Evolutionary conservation across 441 rosid species (phyloP).

Genomic region (Viola pubescens): DNA sequence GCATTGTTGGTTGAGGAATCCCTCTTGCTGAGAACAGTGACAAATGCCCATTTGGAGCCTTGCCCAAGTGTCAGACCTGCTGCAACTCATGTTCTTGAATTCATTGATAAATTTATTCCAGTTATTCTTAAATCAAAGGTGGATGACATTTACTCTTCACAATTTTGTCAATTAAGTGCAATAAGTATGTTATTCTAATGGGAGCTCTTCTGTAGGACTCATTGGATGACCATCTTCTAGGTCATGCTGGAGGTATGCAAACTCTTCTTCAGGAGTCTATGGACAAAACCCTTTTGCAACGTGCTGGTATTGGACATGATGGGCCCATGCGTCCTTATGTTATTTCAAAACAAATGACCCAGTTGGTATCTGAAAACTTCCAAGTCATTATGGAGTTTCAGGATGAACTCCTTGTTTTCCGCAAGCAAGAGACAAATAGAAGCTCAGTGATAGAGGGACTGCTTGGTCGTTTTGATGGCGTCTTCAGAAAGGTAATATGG

Average conservation of each 20-base stretch:
- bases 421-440: slow-evolving; percentile 33
- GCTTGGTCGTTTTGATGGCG: slow-evolving; percentile 40
- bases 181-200: slow-evolving; percentile 21
- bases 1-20: slow-evolving; percentile 56
- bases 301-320: slow-evolving; percentile 30
- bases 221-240: slow-evolving; percentile 61
- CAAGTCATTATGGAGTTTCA: slow-evolving; percentile 56
- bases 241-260: slow-evolving; percentile 27
- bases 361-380: slow-evolving; percentile 45
- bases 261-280: slow-evolving; percentile 43
- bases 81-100: slow-evolving; percentile 36
- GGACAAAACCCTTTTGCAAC: slow-evolving; percentile 50
- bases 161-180: slow-evolving; percentile 9
- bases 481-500: slow-evolving; percentile 48
- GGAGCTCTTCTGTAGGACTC: slow-evolving; percentile 45
- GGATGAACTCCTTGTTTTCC: slow-evolving; percentile 37
- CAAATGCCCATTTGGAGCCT: slow-evolving; percentile 43
- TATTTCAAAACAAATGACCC: slow-evolving; percentile 45
- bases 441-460: slow-evolving; percentile 40
- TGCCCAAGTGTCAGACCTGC: slow-evolving; percentile 52
- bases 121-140: slow-evolving; percentile 68
- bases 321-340: slow-evolving; percentile 30
- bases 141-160: slow-evolving; percentile 16
- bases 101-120: slow-evolving; percentile 52
- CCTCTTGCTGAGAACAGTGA: slow-evolving; percentile 55